Evolutionary conservation across 2,329 filamentous ascomycete genomes (phyloP).

Genomic region (Penicillium sp.): DNA sequence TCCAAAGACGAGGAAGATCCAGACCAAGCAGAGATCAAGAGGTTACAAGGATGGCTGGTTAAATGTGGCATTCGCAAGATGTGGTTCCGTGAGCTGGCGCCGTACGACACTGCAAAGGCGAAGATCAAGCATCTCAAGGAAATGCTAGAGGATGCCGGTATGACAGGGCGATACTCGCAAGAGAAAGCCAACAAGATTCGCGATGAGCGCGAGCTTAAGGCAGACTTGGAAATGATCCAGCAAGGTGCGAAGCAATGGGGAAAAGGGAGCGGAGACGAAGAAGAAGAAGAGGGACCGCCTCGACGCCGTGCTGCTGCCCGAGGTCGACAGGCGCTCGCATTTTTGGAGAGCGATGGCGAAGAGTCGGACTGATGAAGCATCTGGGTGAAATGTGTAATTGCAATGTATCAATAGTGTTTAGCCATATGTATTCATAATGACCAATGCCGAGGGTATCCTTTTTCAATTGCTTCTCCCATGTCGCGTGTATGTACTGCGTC

Average conservation of each 20-base stretch:
- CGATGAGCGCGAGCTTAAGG: slow-evolving; percentile 78
- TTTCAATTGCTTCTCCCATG: not conserved
- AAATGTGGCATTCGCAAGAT: slow-evolving; percentile 94
- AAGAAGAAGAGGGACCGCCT: slow-evolving; percentile 33
- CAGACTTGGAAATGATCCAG: slow-evolving; percentile 80
- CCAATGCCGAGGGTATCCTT: not conserved
- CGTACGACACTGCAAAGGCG: slow-evolving; percentile 69
- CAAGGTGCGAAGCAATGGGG: slow-evolving; percentile 83
- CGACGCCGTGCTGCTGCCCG: slow-evolving; percentile 39
- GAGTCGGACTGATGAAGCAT: slow-evolving; percentile 49
- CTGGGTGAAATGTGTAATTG: not conserved
- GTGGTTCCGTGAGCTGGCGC: slow-evolving; percentile 82
- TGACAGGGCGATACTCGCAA: slow-evolving; percentile 84
- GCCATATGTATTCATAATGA: slow-evolving; percentile 9
- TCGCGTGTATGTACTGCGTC: slow-evolving; percentile 3
- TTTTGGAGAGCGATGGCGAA: slow-evolving; percentile 68
- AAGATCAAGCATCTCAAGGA: slow-evolving; percentile 80
- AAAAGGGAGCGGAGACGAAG: slow-evolving; percentile 45
- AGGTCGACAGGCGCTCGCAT: slow-evolving; percentile 51
- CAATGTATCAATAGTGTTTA: not conserved
- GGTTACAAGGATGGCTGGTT: slow-evolving; percentile 77
- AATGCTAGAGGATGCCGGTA: slow-evolving; percentile 79
- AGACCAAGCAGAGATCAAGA: slow-evolving; percentile 80
- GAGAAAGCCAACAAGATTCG: slow-evolving; percentile 85
- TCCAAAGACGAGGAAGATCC: slow-evolving; percentile 56